Base-by-base conservation (phyloP, 2,329 filamentous ascomycete genomes). In the Colletotrichum tabaci region DNA sequence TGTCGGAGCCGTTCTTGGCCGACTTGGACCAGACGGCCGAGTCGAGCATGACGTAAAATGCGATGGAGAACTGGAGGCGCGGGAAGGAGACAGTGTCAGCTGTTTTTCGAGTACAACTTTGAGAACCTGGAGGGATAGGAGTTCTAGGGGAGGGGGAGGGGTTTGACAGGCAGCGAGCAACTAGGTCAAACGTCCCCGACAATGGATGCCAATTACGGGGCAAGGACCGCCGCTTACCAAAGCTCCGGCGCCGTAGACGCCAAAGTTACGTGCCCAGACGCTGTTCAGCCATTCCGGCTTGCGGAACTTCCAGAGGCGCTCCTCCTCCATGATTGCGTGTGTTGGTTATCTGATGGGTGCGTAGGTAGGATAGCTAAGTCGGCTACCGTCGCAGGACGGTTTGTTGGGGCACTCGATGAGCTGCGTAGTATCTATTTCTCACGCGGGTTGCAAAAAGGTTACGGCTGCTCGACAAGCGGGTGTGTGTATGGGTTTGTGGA, bases 21-120 rank as follows among this genome's bases (percentile, higher is more conserved):
- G 87, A 89, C 77, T 90, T 88, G 76, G 90, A 92, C 89, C 89
- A 92, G 61, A 92, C 89, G 73, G 90, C 89, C 6, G 88, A 86
- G 80, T 92, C 90, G 81, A 92, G 88, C 82, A 92, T 87, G 78
- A 89, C 84, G 84, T 91, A 92, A 82, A 92, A 92, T 73, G 90
- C 90, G 79, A 92, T 83, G 58, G 90, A 91, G 85, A 91, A 92
- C 90, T 91, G 15, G n/a, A 6, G 3, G 23, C 8, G 35, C 6
- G 12, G 9, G 26, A 7, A 40, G n/a, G 10, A 61, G 2, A 52
- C 55, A 18, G 47, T 26, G 23, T 57, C 18, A 16, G n/a, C 53
- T 35, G 4, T 23, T n/a, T 40, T 21, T n/a, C 18, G 16, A 61
- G 23, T 23, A 16, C 9, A 9, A 8, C n/a, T 18, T 46, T 12